Conservation (phyloP, 306 rosid genomes). For the Gleditsia sinensis region DNA sequence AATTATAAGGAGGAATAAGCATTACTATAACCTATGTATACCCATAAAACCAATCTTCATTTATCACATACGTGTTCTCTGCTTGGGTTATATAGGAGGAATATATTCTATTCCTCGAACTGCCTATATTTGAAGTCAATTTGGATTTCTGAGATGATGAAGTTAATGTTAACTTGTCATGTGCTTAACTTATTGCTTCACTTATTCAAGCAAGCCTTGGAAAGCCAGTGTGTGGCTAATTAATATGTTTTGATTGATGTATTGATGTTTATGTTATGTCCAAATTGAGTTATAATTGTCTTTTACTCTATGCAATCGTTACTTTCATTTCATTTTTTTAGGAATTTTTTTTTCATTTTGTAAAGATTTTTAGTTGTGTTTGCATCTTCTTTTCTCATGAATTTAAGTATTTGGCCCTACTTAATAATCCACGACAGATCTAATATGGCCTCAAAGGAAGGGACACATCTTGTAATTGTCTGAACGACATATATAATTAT, state of each 20-base stretch:
- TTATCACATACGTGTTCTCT: constrained; percentile 2
- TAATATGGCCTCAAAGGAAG: too few species aligned
- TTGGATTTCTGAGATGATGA: constrained; percentile 10
- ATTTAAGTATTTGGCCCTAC: too few species aligned
- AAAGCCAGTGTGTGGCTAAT: background rate
- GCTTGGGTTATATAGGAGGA: background rate
- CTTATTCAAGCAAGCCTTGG: background rate
- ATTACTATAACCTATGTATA: constrained; percentile 1
- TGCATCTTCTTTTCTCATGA: too few species aligned
- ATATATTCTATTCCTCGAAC: background rate
- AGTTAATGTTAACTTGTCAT: background rate
- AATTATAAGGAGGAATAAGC: background rate
- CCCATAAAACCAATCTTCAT: background rate
- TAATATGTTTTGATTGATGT: background rate
- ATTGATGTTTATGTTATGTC: too few species aligned
- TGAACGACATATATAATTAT: too few species aligned
- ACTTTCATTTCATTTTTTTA: too few species aligned
- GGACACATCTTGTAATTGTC: too few species aligned
- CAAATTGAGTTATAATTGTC: too few species aligned
- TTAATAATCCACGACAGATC: too few species aligned
- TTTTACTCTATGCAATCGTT: too few species aligned
- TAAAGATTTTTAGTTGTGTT: too few species aligned
- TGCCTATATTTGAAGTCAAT: constrained; percentile 16
- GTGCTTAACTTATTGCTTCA: constrained; percentile 8
- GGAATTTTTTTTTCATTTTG: too few species aligned